Evolutionary conservation across 306 rosid genomes (phyloP), one percentile per base, ranked within the genome.

Genomic region (Cyamopsis tetragonoloba): DNA sequence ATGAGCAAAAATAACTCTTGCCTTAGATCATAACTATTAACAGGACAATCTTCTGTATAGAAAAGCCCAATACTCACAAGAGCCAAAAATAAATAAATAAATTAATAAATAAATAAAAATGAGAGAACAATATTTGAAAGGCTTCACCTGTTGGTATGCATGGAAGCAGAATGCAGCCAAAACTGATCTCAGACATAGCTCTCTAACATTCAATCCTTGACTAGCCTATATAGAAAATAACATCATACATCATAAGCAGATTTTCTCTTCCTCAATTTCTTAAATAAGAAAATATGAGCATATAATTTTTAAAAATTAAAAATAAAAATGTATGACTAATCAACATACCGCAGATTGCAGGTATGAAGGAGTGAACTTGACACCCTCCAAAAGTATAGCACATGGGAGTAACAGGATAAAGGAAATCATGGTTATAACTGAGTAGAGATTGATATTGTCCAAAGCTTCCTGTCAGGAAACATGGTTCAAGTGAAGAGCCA

Each of bases 401-500:
- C 35, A 79, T 13, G 96, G 95, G 19, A 71, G 63, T 82, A 85
- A 76, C 49, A 87, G 3, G 72, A 83, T 39, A 60, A 89, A 89
- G 64, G 96, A 89, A 68, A 87, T 87, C 34, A 87, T 73, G 22
- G 96, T 87, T 46, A 85, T 79, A 15, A 83, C 82, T 20, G 91
- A 87, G 66, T 79, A 83, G 64, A 89, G 91, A 71, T 85, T 89
- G 83, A 89, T 80, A 54, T 80, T 87, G 77, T 89, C 96, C 89
- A 89, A 59, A 17, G 73, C 38, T 68, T 83, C 95, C 96, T 89
- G 80, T 32, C 19, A 78, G 3, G 60, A 67, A n/a, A 31, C 54
- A 66, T 64, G 64, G 47, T 72, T 68, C 24, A 41, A 44, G 57
- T 55, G 20, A 79, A 64, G 13, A 66, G 76, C 12, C 32, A 20